These are phyloP conservation scores for Russula vinacea DNA, from an alignment of 768 basidiomycete genomes.

Conservation along the genomic window DNA sequence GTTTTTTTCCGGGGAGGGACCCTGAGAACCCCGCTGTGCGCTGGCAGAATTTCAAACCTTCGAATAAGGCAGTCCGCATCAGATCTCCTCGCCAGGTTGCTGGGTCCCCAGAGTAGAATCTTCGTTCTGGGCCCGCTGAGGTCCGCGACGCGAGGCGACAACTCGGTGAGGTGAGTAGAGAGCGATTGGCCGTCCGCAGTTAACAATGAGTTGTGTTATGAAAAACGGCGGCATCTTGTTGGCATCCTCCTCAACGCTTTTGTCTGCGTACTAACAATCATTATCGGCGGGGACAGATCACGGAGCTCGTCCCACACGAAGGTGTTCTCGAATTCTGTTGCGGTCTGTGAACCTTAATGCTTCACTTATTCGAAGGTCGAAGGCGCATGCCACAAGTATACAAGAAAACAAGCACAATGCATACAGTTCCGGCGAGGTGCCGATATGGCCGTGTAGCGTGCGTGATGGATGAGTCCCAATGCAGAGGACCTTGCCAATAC, in stretches of 20 bases:
- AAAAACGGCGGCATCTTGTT: not conserved
- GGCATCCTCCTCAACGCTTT: not conserved
- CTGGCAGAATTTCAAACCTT: constrained; percentile 27
- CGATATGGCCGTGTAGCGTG: constrained; percentile 13
- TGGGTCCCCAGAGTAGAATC: constrained; percentile 13
- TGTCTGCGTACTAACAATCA: not conserved
- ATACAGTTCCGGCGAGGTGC: not conserved
- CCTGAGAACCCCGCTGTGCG: constrained; percentile 21
- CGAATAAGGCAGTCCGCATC: constrained; percentile 20
- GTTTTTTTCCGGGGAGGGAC: constrained; percentile 6
- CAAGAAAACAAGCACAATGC: not conserved
- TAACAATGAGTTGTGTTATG: not conserved
- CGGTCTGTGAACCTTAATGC: constrained; percentile 8
- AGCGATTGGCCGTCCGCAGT: not conserved
- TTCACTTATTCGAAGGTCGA: constrained; percentile 6
- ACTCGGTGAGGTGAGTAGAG: constrained; percentile 17
- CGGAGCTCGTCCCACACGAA: constrained; percentile 4
- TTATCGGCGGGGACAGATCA: not conserved
- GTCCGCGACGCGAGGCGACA: constrained; percentile 22
- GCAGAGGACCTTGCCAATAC: constrained; percentile 4
- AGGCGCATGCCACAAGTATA: not conserved
- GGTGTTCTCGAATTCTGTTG: constrained; percentile 11
- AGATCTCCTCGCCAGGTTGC: constrained; percentile 20
- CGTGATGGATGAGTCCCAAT: not conserved
- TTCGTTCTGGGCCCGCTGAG: constrained; percentile 18